Base-by-base conservation (phyloP, 495 filamentous ascomycete genomes). In the Staphylotrichum longicolle region DNA sequence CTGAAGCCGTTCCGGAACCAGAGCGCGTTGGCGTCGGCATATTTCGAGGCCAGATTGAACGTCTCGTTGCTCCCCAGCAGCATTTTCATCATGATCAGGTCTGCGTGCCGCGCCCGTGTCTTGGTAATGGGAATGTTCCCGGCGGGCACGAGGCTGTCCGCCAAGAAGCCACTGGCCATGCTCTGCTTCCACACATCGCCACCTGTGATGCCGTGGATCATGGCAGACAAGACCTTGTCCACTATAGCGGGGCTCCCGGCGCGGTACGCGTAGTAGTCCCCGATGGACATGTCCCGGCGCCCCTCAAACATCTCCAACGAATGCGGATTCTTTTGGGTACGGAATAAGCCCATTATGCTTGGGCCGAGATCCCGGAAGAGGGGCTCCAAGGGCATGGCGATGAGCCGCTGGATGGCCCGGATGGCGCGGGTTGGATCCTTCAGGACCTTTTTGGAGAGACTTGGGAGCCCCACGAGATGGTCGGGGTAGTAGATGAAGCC, bases 401-500 rank as follows among this genome's bases (percentile, higher is more conserved):
- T n/a, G 30, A 70, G 75, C 27, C 49, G 39, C 5, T 37, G n/a
- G 4, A 63, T 11, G 14, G 49, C 44, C 32, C 2, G 9, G 35
- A 61, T 20, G 7, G 58, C 47, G 37, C 45, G 42, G 45, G 61
- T 6, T 1, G 57, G 55, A 3, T 54, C 30, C 9, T 55, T 15
- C 54, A 70, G 46, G 3, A 75, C 75, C 5, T 34, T 39, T 14
- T 56, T 10, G 10, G 27, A 30, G 6, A 30, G 7, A 10, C 8
- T n/a, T 73, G 72, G 14, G 90, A 91, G 63, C 93, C 65, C 44
- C 47, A 94, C 90, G 34, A 99, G 82, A 66, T 86, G 91, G 69
- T 97, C 89, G 4, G 92, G 91, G 66, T 95, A 96, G 80, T 96
- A 98, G 53, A 98, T 82, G 70, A 82, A 98, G n/a, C 91, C 88